A percentile compares a stretch with the other conserved stretches of the same genome.
Evolutionary conservation across 2,329 filamentous ascomycete species (phyloP).

Genomic region (Penicillium sp.): DNA sequence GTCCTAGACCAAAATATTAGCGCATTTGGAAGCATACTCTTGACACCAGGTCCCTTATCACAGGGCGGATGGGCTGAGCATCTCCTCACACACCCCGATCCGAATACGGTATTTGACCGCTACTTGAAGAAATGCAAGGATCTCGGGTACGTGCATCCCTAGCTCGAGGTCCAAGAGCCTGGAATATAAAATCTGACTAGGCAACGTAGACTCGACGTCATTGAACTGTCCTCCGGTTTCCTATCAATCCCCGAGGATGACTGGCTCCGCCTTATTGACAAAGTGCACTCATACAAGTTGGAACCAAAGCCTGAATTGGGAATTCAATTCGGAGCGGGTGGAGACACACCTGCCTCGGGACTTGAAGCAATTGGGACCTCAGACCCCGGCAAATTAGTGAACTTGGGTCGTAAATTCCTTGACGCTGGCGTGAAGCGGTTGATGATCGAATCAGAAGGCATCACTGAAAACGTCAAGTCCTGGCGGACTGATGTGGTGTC

Average conservation of each 20-base stretch:
- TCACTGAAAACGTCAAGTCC: slow-evolving; percentile 56
- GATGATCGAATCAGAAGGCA: slow-evolving; percentile 62
- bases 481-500: slow-evolving; percentile 60
- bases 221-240: slow-evolving; percentile 56
- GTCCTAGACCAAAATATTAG: neutral
- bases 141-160: slow-evolving; percentile 39
- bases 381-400: slow-evolving; percentile 52
- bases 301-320: slow-evolving; percentile 57
- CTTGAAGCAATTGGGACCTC: slow-evolving; percentile 52
- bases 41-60: neutral
- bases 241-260: slow-evolving; percentile 55
- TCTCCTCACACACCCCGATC: slow-evolving; percentile 51
- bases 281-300: slow-evolving; percentile 49
- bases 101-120: slow-evolving; percentile 48
- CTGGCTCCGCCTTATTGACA: slow-evolving; percentile 54
- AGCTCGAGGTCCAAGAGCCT: neutral
- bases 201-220: slow-evolving; percentile 51
- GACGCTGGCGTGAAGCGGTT: slow-evolving; percentile 55
- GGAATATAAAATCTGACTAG: slow-evolving; percentile 1
- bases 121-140: slow-evolving; percentile 56
- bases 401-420: slow-evolving; percentile 52
- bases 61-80: slow-evolving; percentile 58
- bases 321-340: slow-evolving; percentile 59
- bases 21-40: neutral
- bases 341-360: slow-evolving; percentile 51